phyloP scores from a whole-genome alignment of 2,329 filamentous ascomycete species.

The Bipolaris zeicola region DNA sequence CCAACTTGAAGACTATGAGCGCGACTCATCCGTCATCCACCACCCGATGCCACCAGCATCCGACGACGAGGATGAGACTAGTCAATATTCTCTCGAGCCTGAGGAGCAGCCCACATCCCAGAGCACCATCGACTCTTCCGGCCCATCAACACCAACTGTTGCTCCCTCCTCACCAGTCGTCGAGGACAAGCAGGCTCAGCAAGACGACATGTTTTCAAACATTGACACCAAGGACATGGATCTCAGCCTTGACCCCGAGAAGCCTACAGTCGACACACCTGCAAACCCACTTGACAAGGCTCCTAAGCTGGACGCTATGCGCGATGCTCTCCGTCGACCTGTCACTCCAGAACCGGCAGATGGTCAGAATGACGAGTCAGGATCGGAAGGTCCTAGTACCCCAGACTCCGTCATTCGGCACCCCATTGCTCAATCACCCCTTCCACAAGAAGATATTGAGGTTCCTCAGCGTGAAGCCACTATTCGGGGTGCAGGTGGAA shows the following conservation, averaged over 20 bases:
- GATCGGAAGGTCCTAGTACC: constrained; percentile 70
- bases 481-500: constrained; percentile 84
- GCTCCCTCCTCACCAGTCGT: constrained; percentile 34
- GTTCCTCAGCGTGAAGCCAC: constrained; percentile 86
- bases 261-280: constrained; percentile 49
- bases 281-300: constrained; percentile 39
- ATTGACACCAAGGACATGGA: constrained; percentile 60
- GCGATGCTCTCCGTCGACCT: constrained; percentile 52
- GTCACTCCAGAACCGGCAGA: constrained; percentile 55
- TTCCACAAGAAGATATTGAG: constrained; percentile 57
- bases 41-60: constrained; percentile 50
- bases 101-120: constrained; percentile 44
- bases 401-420: constrained; percentile 91
- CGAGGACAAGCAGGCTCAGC: constrained; percentile 36
- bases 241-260: constrained; percentile 61
- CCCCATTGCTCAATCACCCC: constrained; percentile 55
- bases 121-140: constrained; percentile 49
- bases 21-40: constrained; percentile 61
- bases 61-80: constrained; percentile 61
- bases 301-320: constrained; percentile 47
- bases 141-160: constrained; percentile 55
- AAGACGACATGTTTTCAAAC: constrained; percentile 54
- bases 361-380: constrained; percentile 53
- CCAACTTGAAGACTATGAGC: constrained; percentile 50
- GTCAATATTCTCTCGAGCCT: constrained; percentile 59